Evolutionary conservation across 1,139 yeast genomes (phyloP).

Genomic region (Yamadazyma atlantica): DNA sequence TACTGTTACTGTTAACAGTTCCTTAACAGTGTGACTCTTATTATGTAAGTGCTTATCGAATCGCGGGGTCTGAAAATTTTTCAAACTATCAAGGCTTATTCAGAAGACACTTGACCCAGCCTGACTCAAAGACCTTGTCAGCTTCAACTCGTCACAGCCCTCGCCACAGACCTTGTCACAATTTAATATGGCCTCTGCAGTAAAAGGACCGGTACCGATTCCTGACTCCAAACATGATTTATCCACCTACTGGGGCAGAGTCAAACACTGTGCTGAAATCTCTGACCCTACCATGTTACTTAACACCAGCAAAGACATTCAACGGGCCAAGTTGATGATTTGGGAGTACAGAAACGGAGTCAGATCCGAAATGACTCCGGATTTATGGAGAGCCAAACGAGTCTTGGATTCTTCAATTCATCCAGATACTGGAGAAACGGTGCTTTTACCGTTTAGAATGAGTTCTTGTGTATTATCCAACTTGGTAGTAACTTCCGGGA

Average conservation of each 20-base stretch:
- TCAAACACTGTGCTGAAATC: constrained; percentile 87
- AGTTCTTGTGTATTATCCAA: constrained; percentile 92
- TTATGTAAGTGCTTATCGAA: no score
- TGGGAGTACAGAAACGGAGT: constrained; percentile 75
- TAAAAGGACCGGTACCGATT: constrained; percentile 74
- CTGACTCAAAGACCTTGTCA: not conserved
- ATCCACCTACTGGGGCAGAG: constrained; percentile 87
- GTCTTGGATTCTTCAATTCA: constrained; percentile 85
- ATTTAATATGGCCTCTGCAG: constrained; percentile 73
- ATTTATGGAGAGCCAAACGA: constrained; percentile 86
- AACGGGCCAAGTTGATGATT: constrained; percentile 60
- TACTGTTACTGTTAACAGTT: no score
- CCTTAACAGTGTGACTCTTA: no score
- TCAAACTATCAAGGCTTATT: no score
- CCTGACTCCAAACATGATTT: constrained; percentile 82
- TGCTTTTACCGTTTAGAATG: constrained; percentile 92
- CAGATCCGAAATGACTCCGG: constrained; percentile 64
- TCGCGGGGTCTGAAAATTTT: not conserved
- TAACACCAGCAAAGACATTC: constrained; percentile 64
- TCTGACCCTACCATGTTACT: constrained; percentile 90
- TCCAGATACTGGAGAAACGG: constrained; percentile 95
- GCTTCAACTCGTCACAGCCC: no score
- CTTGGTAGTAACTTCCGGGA: constrained; percentile 92
- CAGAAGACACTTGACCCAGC: not conserved
- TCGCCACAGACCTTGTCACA: no score